Evolutionary conservation across 2,329 filamentous ascomycete species (phyloP).

Genomic region (Fusarium globosum): DNA sequence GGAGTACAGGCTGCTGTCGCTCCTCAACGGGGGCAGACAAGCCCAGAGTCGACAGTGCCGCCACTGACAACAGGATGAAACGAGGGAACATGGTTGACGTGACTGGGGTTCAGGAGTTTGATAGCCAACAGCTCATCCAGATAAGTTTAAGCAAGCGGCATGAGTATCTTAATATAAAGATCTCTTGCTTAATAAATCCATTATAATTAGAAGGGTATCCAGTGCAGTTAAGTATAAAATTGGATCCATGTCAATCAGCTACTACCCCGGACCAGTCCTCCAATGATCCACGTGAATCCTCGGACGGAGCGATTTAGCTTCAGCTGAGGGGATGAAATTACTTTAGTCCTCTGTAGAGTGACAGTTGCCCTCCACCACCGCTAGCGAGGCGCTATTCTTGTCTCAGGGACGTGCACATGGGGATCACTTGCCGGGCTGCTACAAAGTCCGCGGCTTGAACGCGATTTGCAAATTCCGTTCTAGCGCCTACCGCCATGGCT

Average conservation of each 20-base stretch:
- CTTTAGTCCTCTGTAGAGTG: too few relatives aligned
- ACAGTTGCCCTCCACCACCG: too few relatives aligned
- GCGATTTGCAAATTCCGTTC: too few relatives aligned
- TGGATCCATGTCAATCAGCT: not conserved
- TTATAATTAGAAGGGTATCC: not conserved
- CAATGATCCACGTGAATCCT: not conserved
- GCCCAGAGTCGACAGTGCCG: not conserved
- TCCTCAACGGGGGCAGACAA: not conserved
- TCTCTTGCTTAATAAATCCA: fast-evolving
- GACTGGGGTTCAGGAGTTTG: not conserved
- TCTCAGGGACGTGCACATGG: too few relatives aligned
- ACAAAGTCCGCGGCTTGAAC: too few relatives aligned
- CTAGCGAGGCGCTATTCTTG: too few relatives aligned
- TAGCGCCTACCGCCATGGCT: too few relatives aligned
- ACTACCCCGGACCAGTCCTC: not conserved
- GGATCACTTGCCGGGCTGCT: too few relatives aligned
- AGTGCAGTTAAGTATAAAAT: not conserved
- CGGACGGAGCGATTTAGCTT: not conserved
- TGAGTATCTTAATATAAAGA: fast-evolving
- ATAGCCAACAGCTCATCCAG: not conserved
- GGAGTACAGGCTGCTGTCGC: not conserved
- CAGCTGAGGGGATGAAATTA: too few relatives aligned
- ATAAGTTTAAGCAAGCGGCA: not conserved
- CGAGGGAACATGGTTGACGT: not conserved
- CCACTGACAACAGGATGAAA: not conserved